Base-by-base conservation (phyloP, 306 rosid genomes). In the Trifolium fragiferum region DNA sequence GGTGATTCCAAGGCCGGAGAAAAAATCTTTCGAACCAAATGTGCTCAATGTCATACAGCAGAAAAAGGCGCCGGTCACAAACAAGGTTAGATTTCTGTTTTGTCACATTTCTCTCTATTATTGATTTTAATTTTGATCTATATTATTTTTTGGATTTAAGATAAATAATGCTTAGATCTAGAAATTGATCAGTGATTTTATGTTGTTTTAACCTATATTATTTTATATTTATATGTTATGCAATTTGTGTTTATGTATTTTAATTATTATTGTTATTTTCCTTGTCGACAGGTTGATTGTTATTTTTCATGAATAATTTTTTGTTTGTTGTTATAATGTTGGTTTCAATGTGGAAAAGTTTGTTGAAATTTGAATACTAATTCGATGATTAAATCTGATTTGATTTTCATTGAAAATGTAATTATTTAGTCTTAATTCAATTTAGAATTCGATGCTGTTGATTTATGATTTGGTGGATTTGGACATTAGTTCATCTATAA, bases 11-110 rank as follows among this genome's bases (percentile, higher is more conserved):
- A 84, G 60, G 6, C 67, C 27, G 98, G 98, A 4, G 98, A 89
- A 67, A 92, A 92, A 30, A 90, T 92, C 84, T 92, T 92, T 82
- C 84, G 37, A 81, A 88, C 86, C 38, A 92, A 92, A 86, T 92
- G 98, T 68, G 98, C 98, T 54, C 98, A 92, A 86, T 92, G 98
- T 76, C 98, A 92, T 84, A 90, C 96, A 65, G 96, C 81, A 8
- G 98, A 88, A 0, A 88, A 90, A 80, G 96, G 95, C 14, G 91
- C 96, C 33, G 96, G 98, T 13, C 98, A 92, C 87, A 92, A 92
- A 78, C 98, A 92, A 82, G 98, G 98, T 92, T 64, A 9, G 46
- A 4, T 6, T 30, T 6, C 27, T 25, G 27, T 25, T 25, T 25
- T 25, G n/a, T 25, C 27, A 25, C 27, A 25, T 25, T 25, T 25